Conservation (phyloP, 1,139 yeast species). For the Magnusiomyces tetraspermus region DNA sequence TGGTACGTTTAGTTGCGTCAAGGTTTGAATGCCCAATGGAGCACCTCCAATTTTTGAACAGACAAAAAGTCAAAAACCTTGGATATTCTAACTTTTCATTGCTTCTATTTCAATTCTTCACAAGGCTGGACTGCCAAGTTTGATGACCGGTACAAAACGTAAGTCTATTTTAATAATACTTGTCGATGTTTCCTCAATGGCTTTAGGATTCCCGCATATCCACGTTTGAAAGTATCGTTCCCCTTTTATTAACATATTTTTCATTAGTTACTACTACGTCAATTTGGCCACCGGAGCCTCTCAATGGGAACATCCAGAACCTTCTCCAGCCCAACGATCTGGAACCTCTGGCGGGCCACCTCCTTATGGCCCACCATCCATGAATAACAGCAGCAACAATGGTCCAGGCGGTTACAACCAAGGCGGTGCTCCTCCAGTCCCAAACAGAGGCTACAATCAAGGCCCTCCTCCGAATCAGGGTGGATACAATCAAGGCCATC, state of each 20-base stretch:
- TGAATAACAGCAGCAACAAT: not conserved
- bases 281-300: slow-evolving; percentile 62
- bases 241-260: not conserved
- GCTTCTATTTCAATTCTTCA: not conserved
- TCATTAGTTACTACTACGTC: slow-evolving; percentile 43
- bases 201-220: no score
- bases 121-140: slow-evolving; percentile 79
- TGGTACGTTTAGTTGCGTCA: not conserved
- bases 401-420: not conserved
- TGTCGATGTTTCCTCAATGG: not conserved
- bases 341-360: not conserved
- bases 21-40: no score
- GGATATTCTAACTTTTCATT: no score
- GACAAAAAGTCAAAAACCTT: no score
- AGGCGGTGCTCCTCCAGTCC: not conserved
- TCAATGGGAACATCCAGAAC: slow-evolving; percentile 83
- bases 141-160: slow-evolving; percentile 71
- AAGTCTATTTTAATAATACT: slow-evolving; percentile 9
- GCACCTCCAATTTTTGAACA: no score
- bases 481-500: no score
- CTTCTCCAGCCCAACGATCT: slow-evolving; percentile 32
- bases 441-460: slow-evolving; percentile 5
- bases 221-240: no score
- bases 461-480: not conserved
- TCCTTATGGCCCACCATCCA: slow-evolving; percentile 5